phyloP scores from a whole-genome alignment of 805 yeast genomes.

The Scheffersomyces spartinae region DNA sequence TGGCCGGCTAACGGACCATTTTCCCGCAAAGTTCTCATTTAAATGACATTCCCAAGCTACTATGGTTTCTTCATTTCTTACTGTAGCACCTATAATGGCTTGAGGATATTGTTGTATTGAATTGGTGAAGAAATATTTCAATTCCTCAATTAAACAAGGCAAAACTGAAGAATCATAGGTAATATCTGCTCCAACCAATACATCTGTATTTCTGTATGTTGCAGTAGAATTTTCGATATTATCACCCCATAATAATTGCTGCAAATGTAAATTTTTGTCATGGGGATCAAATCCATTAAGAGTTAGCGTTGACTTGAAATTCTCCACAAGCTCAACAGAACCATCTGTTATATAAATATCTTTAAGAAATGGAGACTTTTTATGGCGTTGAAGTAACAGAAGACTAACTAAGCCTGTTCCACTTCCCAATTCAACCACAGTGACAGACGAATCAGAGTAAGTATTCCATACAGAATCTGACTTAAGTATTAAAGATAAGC shows the following conservation, averaged over 20 bases:
- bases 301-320: constrained; percentile 30
- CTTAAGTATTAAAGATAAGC: constrained; percentile 42
- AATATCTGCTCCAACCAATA: constrained; percentile 76
- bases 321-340: constrained; percentile 41
- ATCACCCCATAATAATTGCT: constrained; percentile 51
- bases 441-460: constrained; percentile 6
- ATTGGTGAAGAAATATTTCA: constrained; percentile 24
- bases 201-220: constrained; percentile 21
- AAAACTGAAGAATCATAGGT: constrained; percentile 65
- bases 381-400: constrained; percentile 19
- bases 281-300: constrained; percentile 25
- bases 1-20: no score
- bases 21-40: constrained; percentile 7
- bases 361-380: constrained; percentile 6
- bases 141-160: constrained; percentile 39
- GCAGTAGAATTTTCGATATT: constrained; percentile 26
- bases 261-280: constrained; percentile 6
- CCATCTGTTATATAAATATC: constrained; percentile 55
- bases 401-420: constrained; percentile 81
- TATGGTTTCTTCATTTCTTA: constrained; percentile 40
- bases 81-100: constrained; percentile 60
- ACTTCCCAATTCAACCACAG: constrained; percentile 66
- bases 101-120: constrained; percentile 10
- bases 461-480: constrained; percentile 1
- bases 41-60: constrained; percentile 19